A percentile compares a stretch with the other conserved stretches of the same genome.
Evolutionary conservation across 2,329 filamentous ascomycete genomes (phyloP).

Genomic region (Grosmannia clavigera): DNA sequence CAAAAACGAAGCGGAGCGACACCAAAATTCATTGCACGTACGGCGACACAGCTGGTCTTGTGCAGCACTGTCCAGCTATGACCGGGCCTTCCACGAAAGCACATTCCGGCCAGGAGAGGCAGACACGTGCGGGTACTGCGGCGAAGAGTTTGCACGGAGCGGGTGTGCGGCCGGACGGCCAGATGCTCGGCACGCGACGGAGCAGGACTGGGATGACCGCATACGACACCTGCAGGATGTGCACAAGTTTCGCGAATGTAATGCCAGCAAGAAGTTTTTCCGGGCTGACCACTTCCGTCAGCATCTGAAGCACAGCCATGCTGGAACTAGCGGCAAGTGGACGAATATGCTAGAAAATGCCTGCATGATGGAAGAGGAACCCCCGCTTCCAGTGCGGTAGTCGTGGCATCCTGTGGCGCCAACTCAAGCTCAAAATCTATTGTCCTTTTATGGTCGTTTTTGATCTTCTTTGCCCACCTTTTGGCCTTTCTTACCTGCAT

Average conservation of each 20-base stretch:
- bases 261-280: constrained; percentile 96
- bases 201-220: constrained; percentile 78
- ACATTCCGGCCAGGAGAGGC: constrained; percentile 50
- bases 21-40: constrained; percentile 90
- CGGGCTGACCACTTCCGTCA: constrained; percentile 96
- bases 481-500: background rate
- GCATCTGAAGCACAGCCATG: constrained; percentile 95
- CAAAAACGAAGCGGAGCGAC: constrained; percentile 93
- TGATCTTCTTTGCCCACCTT: background rate
- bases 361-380: constrained; percentile 85
- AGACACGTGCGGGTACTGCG: constrained; percentile 91
- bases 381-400: constrained; percentile 33
- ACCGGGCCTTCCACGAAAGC: constrained; percentile 79
- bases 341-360: constrained; percentile 96
- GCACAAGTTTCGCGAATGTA: constrained; percentile 97
- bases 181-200: constrained; percentile 41
- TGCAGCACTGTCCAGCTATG: constrained; percentile 64
- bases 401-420: background rate
- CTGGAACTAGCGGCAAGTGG: constrained; percentile 94
- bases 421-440: background rate
- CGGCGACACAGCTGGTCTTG: constrained; percentile 95
- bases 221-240: constrained; percentile 78
- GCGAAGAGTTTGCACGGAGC: constrained; percentile 64
- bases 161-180: constrained; percentile 26
- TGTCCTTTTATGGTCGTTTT: background rate